phyloP scores from a whole-genome alignment of 2,329 filamentous ascomycete genomes.

The Fusarium zealandicum region DNA sequence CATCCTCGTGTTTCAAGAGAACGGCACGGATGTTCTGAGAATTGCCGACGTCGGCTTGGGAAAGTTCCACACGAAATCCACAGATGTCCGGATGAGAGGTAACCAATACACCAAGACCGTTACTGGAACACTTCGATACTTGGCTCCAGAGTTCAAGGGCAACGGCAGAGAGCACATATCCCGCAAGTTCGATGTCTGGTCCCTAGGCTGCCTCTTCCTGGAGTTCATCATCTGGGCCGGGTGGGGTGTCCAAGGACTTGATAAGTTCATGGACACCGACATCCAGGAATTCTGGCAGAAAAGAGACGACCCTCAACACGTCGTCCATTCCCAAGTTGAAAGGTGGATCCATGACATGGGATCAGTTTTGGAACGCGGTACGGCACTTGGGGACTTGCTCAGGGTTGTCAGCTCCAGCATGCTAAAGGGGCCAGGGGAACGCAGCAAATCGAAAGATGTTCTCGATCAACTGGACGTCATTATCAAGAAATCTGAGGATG shows the following conservation, averaged over 20 bases:
- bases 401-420: too few relatives aligned
- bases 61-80: conserved; percentile 13
- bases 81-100: conserved; percentile 2
- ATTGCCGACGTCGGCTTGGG: conserved; percentile 31
- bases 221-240: conserved; percentile 26
- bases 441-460: too few relatives aligned
- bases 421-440: too few relatives aligned
- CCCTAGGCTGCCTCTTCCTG: conserved; percentile 27
- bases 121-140: conserved; percentile 18
- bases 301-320: too few relatives aligned
- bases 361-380: too few relatives aligned
- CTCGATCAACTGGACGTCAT: too few relatives aligned
- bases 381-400: too few relatives aligned
- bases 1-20: conserved; percentile 19
- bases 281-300: background rate
- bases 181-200: conserved; percentile 28
- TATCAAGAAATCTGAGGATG: too few relatives aligned
- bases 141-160: conserved; percentile 21
- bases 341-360: too few relatives aligned
- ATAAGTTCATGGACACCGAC: background rate
- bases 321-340: too few relatives aligned
- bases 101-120: conserved; percentile 6
- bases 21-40: background rate
- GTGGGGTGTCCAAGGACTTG: background rate
- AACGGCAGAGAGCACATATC: background rate